These are phyloP conservation scores for Cucumis melo DNA, from an alignment of 306 rosid genomes.

Conservation along the genomic window DNA sequence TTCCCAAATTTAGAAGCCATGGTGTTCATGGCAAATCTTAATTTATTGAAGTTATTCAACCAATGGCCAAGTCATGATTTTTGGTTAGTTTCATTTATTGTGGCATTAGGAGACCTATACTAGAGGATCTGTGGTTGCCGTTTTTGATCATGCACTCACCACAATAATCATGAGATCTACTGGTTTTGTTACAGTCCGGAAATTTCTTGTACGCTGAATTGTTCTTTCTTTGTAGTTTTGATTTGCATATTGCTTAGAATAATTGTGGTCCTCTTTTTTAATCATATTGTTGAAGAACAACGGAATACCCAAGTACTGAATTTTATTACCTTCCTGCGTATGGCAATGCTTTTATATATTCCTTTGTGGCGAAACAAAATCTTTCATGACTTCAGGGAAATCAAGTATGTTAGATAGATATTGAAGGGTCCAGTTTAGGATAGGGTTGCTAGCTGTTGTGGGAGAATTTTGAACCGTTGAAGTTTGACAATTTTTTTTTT, in stretches of 20 bases:
- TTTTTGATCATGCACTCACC: not conserved
- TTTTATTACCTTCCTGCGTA: not conserved
- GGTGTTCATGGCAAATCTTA: not conserved
- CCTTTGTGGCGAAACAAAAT: not conserved
- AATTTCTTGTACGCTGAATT: not conserved
- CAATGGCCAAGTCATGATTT: not conserved
- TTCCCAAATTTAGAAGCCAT: constrained; percentile 9
- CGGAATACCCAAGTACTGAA: not conserved
- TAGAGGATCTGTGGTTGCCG: not conserved
- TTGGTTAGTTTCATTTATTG: not conserved
- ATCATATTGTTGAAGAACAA: not conserved
- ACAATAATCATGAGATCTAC: not conserved
- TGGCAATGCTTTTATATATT: not conserved
- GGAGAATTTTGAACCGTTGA: no score
- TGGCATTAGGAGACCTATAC: not conserved
- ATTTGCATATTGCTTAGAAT: not conserved
- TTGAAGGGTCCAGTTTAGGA: no score
- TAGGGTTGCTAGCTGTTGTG: no score
- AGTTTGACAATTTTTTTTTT: no score
- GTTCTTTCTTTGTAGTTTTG: not conserved
- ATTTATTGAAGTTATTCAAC: not conserved
- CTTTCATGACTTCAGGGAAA: not conserved
- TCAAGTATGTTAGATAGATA: not conserved
- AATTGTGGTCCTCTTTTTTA: not conserved
- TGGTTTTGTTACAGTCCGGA: not conserved